These are phyloP conservation scores for Leishmania lainsoni DNA, from an alignment of 208 protist genomes.

Conservation along the genomic window DNA sequence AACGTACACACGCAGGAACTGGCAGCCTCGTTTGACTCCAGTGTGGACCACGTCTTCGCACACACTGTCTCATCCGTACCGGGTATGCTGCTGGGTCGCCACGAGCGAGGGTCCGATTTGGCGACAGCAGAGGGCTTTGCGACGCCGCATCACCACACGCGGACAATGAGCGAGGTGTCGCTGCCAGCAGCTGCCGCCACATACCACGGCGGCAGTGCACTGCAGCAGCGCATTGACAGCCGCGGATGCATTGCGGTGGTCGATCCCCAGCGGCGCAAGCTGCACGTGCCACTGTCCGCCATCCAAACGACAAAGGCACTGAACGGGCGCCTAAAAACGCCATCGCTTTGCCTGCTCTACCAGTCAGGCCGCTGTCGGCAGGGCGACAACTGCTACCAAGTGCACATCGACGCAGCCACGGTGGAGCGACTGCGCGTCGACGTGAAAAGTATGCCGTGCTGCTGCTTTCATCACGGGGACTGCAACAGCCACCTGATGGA, in stretches of 20 bases:
- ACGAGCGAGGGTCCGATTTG: background rate
- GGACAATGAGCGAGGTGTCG: slow-evolving; percentile 24
- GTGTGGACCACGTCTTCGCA: slow-evolving; percentile 21
- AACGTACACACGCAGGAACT: slow-evolving; percentile 6
- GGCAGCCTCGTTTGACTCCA: slow-evolving; percentile 23
- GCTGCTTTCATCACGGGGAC: slow-evolving; percentile 77
- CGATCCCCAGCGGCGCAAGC: slow-evolving; percentile 74
- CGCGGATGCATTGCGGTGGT: slow-evolving; percentile 58
- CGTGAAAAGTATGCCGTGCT: slow-evolving; percentile 61
- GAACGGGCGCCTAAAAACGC: slow-evolving; percentile 47
- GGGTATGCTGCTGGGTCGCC: slow-evolving; percentile 1
- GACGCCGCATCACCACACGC: slow-evolving; percentile 7
- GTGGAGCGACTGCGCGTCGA: slow-evolving; percentile 59
- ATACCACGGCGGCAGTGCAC: slow-evolving; percentile 22
- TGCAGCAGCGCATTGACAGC: slow-evolving; percentile 32
- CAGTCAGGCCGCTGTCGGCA: slow-evolving; percentile 69
- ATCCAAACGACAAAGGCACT: slow-evolving; percentile 66
- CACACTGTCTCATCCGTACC: slow-evolving; percentile 2
- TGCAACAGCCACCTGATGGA: slow-evolving; percentile 35
- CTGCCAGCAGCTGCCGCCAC: slow-evolving; percentile 25
- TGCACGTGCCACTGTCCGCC: slow-evolving; percentile 56
- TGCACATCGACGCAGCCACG: slow-evolving; percentile 59
- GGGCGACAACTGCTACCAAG: slow-evolving; percentile 77
- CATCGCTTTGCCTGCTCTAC: slow-evolving; percentile 82
- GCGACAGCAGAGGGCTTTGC: slow-evolving; percentile 9